These are phyloP conservation scores for Warburgia ugandensis DNA, from an alignment of 164 flowering plant genomes.

Conservation along the genomic window DNA sequence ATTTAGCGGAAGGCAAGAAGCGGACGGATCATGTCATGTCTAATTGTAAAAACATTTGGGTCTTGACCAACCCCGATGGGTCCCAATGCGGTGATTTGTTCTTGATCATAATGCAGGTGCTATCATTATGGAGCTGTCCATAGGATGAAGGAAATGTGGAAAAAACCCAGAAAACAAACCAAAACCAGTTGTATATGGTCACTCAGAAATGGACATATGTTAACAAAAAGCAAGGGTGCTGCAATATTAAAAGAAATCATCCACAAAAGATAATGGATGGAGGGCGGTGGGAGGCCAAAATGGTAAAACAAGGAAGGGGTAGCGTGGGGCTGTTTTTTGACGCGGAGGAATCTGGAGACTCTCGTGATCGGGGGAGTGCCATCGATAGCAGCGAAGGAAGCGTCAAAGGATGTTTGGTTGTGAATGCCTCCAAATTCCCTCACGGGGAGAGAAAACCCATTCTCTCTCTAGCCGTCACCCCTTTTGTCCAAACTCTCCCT, in stretches of 20 bases:
- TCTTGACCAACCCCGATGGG: too few relatives aligned
- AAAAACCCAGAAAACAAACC: too few relatives aligned
- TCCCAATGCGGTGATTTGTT: too few relatives aligned
- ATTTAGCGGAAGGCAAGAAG: too few relatives aligned
- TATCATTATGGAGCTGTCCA: too few relatives aligned
- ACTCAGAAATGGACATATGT: neutral
- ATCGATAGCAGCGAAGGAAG: constrained; percentile 50
- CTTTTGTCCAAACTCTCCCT: constrained; percentile 8
- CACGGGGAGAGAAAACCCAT: constrained; percentile 52
- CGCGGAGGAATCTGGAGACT: constrained; percentile 18
- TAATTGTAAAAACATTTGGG: too few relatives aligned
- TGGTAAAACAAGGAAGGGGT: neutral
- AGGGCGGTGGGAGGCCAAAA: neutral
- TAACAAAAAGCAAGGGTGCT: too few relatives aligned
- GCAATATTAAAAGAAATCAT: too few relatives aligned
- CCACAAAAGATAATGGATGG: neutral
- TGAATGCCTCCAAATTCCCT: constrained; percentile 24
- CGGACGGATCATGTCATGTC: too few relatives aligned
- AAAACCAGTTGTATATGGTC: too few relatives aligned
- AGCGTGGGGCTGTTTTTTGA: neutral
- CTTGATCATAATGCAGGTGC: too few relatives aligned
- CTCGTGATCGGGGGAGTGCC: constrained; percentile 30
- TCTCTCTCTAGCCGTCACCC: constrained; percentile 17
- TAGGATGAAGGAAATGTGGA: too few relatives aligned
- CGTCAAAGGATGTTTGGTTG: constrained; percentile 23